These are phyloP conservation scores for Coemansia sp. DNA, from an alignment of 192 early-diverging fungal genomes.

Conservation along the genomic window DNA sequence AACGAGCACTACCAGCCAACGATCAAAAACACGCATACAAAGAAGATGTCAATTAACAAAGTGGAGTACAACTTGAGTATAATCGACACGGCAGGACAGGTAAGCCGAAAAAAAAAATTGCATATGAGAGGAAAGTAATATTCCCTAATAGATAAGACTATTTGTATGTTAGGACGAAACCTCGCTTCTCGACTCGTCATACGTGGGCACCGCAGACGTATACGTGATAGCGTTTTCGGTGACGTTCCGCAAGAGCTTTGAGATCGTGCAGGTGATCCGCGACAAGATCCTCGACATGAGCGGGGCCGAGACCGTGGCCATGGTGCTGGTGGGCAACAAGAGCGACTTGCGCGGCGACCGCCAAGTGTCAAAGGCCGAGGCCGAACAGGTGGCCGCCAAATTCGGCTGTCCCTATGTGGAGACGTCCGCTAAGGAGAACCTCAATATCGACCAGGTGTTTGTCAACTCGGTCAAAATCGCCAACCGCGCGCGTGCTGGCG, in stretches of 20 bases:
- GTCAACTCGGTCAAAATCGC: conserved; percentile 32
- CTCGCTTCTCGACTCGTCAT: conserved; percentile 87
- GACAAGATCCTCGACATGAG: conserved; percentile 93
- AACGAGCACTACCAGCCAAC: conserved; percentile 93
- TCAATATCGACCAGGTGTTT: conserved; percentile 68
- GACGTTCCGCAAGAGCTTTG: conserved; percentile 76
- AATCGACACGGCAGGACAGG: conserved; percentile 95
- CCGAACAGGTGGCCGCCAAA: conserved; percentile 66
- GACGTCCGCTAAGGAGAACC: conserved; percentile 86
- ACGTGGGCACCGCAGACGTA: conserved; percentile 87
- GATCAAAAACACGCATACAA: conserved; percentile 87
- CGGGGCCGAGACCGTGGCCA: conserved; percentile 84
- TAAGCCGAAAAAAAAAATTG: conserved; percentile 21
- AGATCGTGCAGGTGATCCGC: conserved; percentile 82
- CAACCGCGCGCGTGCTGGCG: conserved; percentile 23
- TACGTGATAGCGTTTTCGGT: conserved; percentile 95
- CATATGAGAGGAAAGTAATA: not conserved
- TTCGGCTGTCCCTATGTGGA: conserved; percentile 88
- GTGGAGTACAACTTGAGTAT: conserved; percentile 87
- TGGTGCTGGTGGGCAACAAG: conserved; percentile 93
- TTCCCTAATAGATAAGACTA: too few relatives aligned
- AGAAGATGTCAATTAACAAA: conserved; percentile 73
- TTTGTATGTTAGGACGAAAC: conserved; percentile 79
- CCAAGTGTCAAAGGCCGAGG: conserved; percentile 70
- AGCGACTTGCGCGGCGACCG: conserved; percentile 74